These are phyloP conservation scores for Ilyonectria mors-panacis DNA, from an alignment of 2,329 filamentous ascomycete species.

Conservation along the genomic window DNA sequence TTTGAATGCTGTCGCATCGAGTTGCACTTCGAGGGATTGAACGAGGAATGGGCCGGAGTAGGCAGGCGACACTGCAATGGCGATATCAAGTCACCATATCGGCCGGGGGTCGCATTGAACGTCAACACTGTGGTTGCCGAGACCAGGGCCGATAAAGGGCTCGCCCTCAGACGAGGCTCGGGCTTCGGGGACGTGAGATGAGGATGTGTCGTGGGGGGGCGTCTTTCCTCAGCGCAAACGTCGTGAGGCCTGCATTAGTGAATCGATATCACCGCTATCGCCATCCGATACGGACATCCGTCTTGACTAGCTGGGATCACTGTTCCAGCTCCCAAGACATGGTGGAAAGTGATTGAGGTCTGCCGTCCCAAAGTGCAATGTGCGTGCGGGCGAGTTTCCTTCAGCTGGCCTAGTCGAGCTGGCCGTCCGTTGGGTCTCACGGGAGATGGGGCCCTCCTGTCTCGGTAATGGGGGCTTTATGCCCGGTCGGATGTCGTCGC, in stretches of 20 bases:
- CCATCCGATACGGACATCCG: neutral
- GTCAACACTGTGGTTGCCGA: constrained; percentile 4
- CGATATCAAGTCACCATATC: neutral
- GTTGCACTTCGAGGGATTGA: constrained; percentile 4
- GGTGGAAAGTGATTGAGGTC: neutral
- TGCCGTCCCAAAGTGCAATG: neutral
- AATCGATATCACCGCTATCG: neutral
- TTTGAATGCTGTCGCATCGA: constrained; percentile 16
- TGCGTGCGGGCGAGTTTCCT: constrained; percentile 15
- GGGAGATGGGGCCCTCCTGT: constrained; percentile 32
- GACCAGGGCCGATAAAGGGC: neutral
- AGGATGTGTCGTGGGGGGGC: constrained; percentile 12
- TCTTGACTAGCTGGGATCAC: neutral
- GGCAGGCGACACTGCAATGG: neutral
- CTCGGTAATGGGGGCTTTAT: constrained; percentile 45
- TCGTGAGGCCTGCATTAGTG: constrained; percentile 10
- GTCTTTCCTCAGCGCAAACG: constrained; percentile 3
- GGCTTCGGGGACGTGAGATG: constrained; percentile 3
- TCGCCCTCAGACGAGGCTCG: neutral
- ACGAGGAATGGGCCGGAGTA: neutral
- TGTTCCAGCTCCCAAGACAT: neutral
- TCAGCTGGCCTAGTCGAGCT: neutral
- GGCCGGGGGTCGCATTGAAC: neutral
- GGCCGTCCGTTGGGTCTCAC: constrained; percentile 22
- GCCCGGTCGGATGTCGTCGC: constrained; percentile 53